Evolutionary conservation across 192 early-diverging fungal genomes (phyloP).

Genomic region (Backusella australiensis): DNA sequence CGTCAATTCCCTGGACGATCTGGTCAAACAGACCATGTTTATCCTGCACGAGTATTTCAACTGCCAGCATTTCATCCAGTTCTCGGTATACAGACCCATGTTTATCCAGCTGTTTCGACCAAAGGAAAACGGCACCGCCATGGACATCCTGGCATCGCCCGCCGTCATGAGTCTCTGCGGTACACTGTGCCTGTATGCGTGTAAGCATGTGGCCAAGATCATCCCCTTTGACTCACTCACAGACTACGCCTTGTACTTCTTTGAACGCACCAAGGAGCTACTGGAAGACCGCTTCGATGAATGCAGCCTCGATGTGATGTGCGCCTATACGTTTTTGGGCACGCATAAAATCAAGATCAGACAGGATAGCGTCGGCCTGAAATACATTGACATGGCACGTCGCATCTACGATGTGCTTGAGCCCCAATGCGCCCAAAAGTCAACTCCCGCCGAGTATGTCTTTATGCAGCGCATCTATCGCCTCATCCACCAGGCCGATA

Average conservation of each 20-base stretch:
- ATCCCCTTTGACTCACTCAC: neutral
- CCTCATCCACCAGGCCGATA: neutral
- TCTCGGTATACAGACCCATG: constrained; percentile 1
- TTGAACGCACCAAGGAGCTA: neutral
- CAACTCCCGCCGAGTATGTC: neutral
- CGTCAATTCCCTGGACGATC: neutral
- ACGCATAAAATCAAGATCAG: neutral
- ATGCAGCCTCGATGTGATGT: neutral
- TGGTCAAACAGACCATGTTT: neutral
- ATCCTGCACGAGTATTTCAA: neutral
- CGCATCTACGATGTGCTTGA: neutral
- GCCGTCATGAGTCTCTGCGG: neutral
- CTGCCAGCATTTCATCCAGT: neutral
- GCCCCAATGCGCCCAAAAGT: neutral
- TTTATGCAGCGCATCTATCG: neutral
- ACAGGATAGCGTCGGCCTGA: neutral
- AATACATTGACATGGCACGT: neutral
- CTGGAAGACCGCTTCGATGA: neutral
- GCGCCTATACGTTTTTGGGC: neutral
- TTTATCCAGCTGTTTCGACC: constrained; percentile 2
- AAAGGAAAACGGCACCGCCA: neutral
- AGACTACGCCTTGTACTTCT: neutral
- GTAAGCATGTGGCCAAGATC: neutral
- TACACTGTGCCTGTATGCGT: neutral
- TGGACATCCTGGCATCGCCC: neutral